Conservation (phyloP, 768 basidiomycete genomes). For the Lentinula lateritia region DNA sequence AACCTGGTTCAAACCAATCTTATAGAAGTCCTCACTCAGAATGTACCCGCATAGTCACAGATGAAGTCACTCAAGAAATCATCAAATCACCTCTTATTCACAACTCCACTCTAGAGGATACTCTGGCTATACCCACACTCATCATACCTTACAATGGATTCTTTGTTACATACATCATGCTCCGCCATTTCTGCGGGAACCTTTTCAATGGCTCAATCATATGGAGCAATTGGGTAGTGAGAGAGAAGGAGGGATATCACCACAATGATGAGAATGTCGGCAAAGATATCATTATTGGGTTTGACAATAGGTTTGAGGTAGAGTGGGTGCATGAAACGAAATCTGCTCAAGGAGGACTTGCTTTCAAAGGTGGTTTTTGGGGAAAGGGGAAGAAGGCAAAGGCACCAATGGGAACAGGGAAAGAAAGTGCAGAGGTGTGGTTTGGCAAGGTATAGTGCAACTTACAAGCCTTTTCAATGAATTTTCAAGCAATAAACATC, state of each 20-base stretch:
- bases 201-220: conserved; percentile 32
- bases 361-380: conserved; percentile 36
- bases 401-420: not conserved
- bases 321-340: conserved; percentile 28
- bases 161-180: conserved; percentile 30
- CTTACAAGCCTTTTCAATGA: too few species aligned
- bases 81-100: conserved; percentile 8
- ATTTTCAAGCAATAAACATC: too few species aligned
- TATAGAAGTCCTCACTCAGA: not conserved
- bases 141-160: conserved; percentile 27
- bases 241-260: conserved; percentile 19
- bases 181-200: conserved; percentile 31
- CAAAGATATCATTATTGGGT: conserved; percentile 27
- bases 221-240: conserved; percentile 30
- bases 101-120: not conserved
- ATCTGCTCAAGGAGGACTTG: conserved; percentile 25
- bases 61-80: conserved; percentile 23
- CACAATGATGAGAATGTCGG: conserved; percentile 4
- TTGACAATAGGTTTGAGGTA: conserved; percentile 30
- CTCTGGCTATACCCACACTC: conserved; percentile 20
- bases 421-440: conserved; percentile 6
- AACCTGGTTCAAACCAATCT: not conserved
- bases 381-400: conserved; percentile 22
- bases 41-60: conserved; percentile 18
- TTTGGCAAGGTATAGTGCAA: not conserved